phyloP scores from a whole-genome alignment of 2,329 filamentous ascomycete species.

The Sclerotinia sclerotiorum region DNA sequence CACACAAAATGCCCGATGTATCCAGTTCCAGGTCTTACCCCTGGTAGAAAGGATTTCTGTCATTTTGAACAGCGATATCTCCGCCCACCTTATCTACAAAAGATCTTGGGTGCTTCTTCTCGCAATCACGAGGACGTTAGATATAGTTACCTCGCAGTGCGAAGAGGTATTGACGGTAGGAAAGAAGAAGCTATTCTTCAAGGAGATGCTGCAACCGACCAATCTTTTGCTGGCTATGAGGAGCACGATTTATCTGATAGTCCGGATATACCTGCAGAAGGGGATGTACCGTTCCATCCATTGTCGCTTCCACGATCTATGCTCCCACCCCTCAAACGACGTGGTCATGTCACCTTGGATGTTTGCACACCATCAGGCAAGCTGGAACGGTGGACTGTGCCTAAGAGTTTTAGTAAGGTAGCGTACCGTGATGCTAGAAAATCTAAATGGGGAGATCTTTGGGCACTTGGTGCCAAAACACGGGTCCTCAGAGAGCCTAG shows the following conservation, averaged over 20 bases:
- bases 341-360: conserved; percentile 85
- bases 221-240: conserved; percentile 74
- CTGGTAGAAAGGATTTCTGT: conserved; percentile 84
- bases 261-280: conserved; percentile 25
- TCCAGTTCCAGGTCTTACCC: conserved; percentile 62
- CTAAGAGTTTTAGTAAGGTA: conserved; percentile 73
- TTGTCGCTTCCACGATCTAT: conserved; percentile 77
- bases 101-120: conserved; percentile 65
- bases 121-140: conserved; percentile 87
- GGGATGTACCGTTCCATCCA: conserved; percentile 46
- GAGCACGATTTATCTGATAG: conserved; percentile 41
- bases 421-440: conserved; percentile 94
- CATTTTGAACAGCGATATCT: conserved; percentile 88
- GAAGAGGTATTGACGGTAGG: conserved; percentile 65
- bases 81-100: conserved; percentile 77
- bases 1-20: conserved; percentile 91
- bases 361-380: conserved; percentile 82
- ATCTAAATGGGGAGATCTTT: conserved; percentile 86
- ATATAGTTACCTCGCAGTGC: conserved; percentile 86
- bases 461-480: conserved; percentile 93
- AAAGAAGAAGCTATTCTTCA: conserved; percentile 46
- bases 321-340: conserved; percentile 79
- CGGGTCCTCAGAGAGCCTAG: conserved; percentile 62
- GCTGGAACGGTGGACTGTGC: conserved; percentile 92
- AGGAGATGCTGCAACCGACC: conserved; percentile 57